Percentiles rank a stretch among this genome's conserved stretches.
Evolutionary conservation across 345 rosid species (phyloP).

Genomic region (Lepidium sativum): DNA sequence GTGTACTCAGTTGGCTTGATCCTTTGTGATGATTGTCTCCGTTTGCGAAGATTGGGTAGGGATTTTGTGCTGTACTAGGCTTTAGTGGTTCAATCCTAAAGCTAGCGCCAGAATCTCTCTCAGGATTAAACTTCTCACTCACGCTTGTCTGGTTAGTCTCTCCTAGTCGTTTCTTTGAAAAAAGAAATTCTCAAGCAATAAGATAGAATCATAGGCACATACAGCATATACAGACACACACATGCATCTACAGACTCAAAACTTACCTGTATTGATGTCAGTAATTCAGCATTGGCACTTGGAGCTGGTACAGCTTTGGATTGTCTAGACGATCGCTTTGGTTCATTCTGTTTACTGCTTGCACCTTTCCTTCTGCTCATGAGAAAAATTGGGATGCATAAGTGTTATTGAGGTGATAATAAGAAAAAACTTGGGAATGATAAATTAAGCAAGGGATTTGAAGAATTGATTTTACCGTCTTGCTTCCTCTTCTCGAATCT

Average conservation of each 20-base stretch:
- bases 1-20: constrained; percentile 31
- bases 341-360: constrained; percentile 38
- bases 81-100: constrained; percentile 37
- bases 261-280: constrained; percentile 40
- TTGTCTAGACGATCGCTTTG: constrained; percentile 29
- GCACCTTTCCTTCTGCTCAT: constrained; percentile 34
- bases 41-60: constrained; percentile 20
- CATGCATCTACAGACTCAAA: not conserved
- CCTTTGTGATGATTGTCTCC: constrained; percentile 26
- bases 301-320: constrained; percentile 51
- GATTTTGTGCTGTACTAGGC: constrained; percentile 23
- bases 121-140: constrained; percentile 36
- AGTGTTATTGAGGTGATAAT: not conserved
- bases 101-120: constrained; percentile 41
- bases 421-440: not conserved
- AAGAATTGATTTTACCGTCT: constrained; percentile 33
- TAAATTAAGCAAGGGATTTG: not conserved
- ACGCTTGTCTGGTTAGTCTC: constrained; percentile 35
- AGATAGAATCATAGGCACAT: constrained; percentile 8
- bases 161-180: constrained; percentile 42
- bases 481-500: constrained; percentile 44
- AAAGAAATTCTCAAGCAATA: not conserved
- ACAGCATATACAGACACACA: not conserved
- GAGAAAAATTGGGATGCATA: not conserved
- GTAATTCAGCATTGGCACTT: constrained; percentile 44